phyloP scores from a whole-genome alignment of 257 asterid genomes.

The Solanum phureja region DNA sequence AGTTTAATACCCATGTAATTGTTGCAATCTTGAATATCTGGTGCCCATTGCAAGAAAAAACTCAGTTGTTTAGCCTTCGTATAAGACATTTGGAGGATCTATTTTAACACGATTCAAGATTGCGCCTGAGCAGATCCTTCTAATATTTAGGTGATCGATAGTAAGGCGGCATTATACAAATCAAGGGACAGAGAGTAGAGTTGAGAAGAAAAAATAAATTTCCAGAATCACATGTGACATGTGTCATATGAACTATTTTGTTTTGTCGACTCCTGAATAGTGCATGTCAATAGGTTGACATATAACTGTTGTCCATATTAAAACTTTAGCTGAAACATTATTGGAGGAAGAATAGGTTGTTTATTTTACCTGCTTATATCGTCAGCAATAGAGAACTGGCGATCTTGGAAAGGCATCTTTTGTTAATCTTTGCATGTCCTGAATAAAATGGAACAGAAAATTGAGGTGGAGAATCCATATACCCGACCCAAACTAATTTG shows the following conservation, averaged over 20 bases:
- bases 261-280: background rate
- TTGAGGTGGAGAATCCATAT: background rate
- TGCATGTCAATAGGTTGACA: background rate
- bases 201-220: background rate
- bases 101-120: background rate
- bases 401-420: background rate
- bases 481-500: background rate
- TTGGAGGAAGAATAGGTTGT: background rate
- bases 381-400: background rate
- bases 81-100: background rate
- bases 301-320: background rate
- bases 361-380: background rate
- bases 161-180: background rate
- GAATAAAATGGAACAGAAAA: background rate
- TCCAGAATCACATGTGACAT: background rate
- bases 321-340: background rate
- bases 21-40: background rate
- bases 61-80: background rate
- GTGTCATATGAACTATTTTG: background rate
- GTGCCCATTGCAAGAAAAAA: background rate
- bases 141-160: background rate
- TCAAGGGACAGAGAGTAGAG: background rate
- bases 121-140: background rate
- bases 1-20: background rate
- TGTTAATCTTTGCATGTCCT: background rate